Percentiles rank a stretch among this genome's conserved stretches.
Conservation (phyloP, 441 rosid genomes). For the Erysimum cheiri region DNA sequence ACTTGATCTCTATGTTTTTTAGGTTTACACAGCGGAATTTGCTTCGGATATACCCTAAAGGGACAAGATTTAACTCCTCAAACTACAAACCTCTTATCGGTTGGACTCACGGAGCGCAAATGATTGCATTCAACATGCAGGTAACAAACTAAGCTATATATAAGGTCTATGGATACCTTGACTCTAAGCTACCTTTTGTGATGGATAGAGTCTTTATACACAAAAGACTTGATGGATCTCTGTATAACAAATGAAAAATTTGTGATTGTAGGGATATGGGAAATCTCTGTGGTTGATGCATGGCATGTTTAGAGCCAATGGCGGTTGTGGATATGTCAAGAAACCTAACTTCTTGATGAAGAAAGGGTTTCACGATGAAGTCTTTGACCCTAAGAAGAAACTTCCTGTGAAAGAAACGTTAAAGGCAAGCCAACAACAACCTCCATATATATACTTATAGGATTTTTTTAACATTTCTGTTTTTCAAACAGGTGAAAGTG, state of each 20-base stretch:
- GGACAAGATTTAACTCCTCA: constrained; percentile 67
- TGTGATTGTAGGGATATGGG: constrained; percentile 56
- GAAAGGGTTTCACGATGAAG: constrained; percentile 50
- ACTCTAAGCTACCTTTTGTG: constrained; percentile 14
- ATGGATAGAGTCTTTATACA: not conserved
- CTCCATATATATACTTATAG: not conserved
- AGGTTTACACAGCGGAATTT: constrained; percentile 69
- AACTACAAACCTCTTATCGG: constrained; percentile 66
- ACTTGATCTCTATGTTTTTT: constrained; percentile 18
- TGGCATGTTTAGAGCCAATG: constrained; percentile 74
- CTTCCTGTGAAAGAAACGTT: constrained; percentile 50
- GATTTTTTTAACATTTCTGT: not conserved
- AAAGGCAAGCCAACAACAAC: constrained; percentile 46
- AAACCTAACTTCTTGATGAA: constrained; percentile 63
- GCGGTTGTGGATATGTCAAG: constrained; percentile 69
- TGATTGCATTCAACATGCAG: constrained; percentile 81
- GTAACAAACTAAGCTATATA: constrained; percentile 36
- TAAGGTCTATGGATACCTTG: constrained; percentile 19
- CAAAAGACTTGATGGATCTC: not conserved
- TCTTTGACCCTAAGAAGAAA: constrained; percentile 57
- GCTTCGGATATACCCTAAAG: constrained; percentile 69
- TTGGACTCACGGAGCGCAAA: constrained; percentile 76
- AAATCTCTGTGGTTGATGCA: constrained; percentile 74
- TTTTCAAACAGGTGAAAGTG: constrained; percentile 52
- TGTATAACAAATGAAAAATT: not conserved